Conservation (phyloP, 2,329 filamentous ascomycete genomes). For the Fusarium musae region DNA sequence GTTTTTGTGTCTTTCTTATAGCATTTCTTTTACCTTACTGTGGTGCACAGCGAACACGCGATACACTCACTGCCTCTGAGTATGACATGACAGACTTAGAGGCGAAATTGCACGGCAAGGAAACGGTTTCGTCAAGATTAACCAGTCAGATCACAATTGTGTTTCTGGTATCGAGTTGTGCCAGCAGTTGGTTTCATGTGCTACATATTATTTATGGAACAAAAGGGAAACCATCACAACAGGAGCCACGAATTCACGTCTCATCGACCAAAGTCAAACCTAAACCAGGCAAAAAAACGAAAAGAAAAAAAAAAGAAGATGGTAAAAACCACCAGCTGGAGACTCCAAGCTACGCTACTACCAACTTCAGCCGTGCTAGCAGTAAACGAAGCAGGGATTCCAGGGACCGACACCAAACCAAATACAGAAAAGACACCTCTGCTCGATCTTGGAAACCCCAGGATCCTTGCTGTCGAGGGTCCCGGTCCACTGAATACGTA, state of each 20-base stretch:
- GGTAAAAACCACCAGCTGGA: not conserved
- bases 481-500: slow-evolving; percentile 4
- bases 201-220: not conserved
- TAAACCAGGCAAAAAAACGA: not conserved
- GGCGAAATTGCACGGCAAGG: slow-evolving; percentile 21
- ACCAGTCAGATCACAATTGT: slow-evolving; percentile 1
- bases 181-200: slow-evolving; percentile 20
- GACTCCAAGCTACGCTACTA: slow-evolving; percentile 11
- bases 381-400: slow-evolving; percentile 29
- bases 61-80: not conserved
- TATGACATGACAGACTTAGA: not conserved
- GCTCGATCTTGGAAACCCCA: slow-evolving; percentile 33
- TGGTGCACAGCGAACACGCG: not conserved
- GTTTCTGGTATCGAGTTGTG: not conserved
- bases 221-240: slow-evolving; percentile 20
- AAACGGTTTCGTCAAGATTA: not conserved
- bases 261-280: not conserved
- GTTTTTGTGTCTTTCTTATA: not conserved
- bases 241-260: slow-evolving; percentile 10
- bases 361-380: slow-evolving; percentile 16
- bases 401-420: slow-evolving; percentile 16
- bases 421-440: slow-evolving; percentile 18
- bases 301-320: not conserved
- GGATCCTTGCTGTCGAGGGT: slow-evolving; percentile 18
- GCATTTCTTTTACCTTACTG: not conserved